Evolutionary conservation across 106 monocot genomes (phyloP).

Genomic region (Vanilla planifolia): DNA sequence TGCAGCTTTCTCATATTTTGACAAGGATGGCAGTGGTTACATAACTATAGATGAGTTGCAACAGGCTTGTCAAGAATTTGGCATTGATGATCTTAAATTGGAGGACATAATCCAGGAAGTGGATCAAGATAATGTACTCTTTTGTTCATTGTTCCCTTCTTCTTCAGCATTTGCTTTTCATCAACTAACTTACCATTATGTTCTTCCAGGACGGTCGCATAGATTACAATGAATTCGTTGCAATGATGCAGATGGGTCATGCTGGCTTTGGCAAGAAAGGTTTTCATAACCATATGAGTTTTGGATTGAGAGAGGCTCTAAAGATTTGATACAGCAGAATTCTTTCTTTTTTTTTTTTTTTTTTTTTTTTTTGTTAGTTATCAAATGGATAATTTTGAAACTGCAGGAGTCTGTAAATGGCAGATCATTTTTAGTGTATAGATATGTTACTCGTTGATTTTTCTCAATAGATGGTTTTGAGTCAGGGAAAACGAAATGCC

Average conservation of each 20-base stretch:
- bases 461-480: no score
- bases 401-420: conserved; percentile 4
- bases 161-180: not conserved
- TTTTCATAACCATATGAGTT: conserved; percentile 30
- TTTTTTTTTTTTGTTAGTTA: not conserved
- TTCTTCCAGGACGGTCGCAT: conserved; percentile 44
- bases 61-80: conserved; percentile 51
- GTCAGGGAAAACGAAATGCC: no score
- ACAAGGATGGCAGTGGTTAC: conserved; percentile 55
- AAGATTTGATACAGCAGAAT: conserved; percentile 1
- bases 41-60: conserved; percentile 52
- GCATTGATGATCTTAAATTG: conserved; percentile 29
- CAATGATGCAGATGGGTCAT: conserved; percentile 53
- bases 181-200: not conserved
- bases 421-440: no score
- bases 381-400: not conserved
- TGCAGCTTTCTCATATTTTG: conserved; percentile 51
- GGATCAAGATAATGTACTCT: conserved; percentile 52
- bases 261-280: conserved; percentile 31
- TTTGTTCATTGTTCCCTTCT: not conserved
- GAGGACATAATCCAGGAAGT: conserved; percentile 52
- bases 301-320: conserved; percentile 44
- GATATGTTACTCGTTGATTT: no score
- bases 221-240: conserved; percentile 27
- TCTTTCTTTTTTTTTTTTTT: not conserved